Conservation (phyloP, 257 asterid species). For the Petunia secreta region DNA sequence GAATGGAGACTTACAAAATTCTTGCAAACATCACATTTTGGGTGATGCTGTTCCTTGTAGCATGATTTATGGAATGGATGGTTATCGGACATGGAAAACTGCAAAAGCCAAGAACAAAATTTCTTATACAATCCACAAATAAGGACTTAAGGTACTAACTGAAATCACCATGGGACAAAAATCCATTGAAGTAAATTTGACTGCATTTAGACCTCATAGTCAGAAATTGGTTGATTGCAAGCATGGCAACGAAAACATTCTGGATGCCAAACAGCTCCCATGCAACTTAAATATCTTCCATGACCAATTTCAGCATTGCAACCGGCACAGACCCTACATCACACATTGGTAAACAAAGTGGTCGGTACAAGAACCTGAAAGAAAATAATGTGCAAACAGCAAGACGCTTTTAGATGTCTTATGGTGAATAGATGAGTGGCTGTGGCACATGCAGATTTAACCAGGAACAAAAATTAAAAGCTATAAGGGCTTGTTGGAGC, state of each 20-base stretch:
- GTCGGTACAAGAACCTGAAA: slow-evolving; percentile 21
- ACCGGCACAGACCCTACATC: slow-evolving; percentile 84
- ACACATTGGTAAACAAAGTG: slow-evolving; percentile 20
- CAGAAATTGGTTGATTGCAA: slow-evolving; percentile 85
- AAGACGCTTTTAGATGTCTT: neutral
- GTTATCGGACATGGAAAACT: slow-evolving; percentile 92
- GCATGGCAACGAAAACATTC: slow-evolving; percentile 88
- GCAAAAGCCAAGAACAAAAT: slow-evolving; percentile 27
- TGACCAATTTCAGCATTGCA: slow-evolving; percentile 91
- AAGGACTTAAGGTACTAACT: neutral
- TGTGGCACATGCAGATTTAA: neutral
- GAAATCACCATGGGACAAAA: slow-evolving; percentile 13
- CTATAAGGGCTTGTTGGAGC: neutral
- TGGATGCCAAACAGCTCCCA: slow-evolving; percentile 99
- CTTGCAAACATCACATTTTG: slow-evolving; percentile 96
- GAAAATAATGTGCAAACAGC: neutral
- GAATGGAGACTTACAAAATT: slow-evolving; percentile 66
- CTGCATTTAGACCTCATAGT: slow-evolving; percentile 73
- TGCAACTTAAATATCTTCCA: slow-evolving; percentile 90
- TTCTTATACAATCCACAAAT: neutral
- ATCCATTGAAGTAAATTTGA: slow-evolving; percentile 19
- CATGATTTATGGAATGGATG: slow-evolving; percentile 91
- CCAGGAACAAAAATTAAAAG: neutral
- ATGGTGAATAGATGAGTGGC: neutral
- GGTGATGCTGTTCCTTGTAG: slow-evolving; percentile 92